Evolutionary conservation across 2,329 filamentous ascomycete genomes (phyloP).

Genomic region (Cladosporium sphaerospermum): DNA sequence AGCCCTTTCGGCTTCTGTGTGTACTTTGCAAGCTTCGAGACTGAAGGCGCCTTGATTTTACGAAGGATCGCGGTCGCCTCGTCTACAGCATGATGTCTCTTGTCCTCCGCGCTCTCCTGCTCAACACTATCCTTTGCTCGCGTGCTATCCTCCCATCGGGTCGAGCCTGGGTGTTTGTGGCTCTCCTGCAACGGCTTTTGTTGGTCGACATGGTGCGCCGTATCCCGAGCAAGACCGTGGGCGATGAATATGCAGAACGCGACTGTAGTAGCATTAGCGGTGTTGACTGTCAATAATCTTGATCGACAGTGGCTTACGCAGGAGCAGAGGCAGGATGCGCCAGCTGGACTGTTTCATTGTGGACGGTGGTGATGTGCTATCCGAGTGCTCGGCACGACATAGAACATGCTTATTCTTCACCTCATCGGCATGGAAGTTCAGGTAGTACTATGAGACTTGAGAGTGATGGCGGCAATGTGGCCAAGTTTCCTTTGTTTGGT

Average conservation of each 20-base stretch:
- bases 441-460: background rate
- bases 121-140: constrained; percentile 5
- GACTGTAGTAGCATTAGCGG: constrained; percentile 13
- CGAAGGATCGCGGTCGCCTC: constrained; percentile 37
- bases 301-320: constrained; percentile 15
- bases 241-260: constrained; percentile 19
- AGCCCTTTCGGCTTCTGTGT: constrained; percentile 51
- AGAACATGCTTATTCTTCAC: background rate
- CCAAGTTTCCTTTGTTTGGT: constrained; percentile 2
- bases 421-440: background rate
- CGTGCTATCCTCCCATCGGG: constrained; percentile 12
- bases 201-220: constrained; percentile 4
- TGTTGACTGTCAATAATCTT: background rate
- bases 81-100: constrained; percentile 14
- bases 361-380: constrained; percentile 3
- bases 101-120: background rate
- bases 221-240: constrained; percentile 12
- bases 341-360: constrained; percentile 18
- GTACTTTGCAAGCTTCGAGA: constrained; percentile 35
- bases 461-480: background rate
- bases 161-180: constrained; percentile 10
- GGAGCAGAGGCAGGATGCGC: constrained; percentile 20
- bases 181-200: constrained; percentile 13
- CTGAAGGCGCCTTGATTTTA: constrained; percentile 36
- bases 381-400: background rate